Conservation (phyloP, 805 yeast genomes). For the Wickerhamiella spandovensis region DNA sequence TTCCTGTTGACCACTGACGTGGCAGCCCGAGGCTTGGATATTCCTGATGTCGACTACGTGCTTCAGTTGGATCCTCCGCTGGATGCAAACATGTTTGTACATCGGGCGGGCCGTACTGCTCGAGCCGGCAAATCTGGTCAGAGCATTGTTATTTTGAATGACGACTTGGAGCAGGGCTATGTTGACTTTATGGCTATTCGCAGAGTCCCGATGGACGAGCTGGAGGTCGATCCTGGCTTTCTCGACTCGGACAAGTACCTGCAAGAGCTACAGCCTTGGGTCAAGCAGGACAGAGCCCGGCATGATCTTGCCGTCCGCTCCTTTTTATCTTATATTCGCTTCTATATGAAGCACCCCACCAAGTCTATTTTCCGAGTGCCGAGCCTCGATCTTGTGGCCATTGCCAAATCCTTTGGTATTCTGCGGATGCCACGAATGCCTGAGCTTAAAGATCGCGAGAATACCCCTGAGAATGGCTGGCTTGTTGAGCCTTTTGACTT, state of each 20-base stretch:
- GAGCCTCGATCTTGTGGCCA: constrained; percentile 53
- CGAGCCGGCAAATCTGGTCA: constrained; percentile 76
- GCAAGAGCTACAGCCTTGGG: constrained; percentile 35
- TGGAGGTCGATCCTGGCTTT: constrained; percentile 1
- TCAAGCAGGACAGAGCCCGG: constrained; percentile 58
- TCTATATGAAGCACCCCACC: constrained; percentile 80
- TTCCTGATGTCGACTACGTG: constrained; percentile 87
- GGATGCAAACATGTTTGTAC: constrained; percentile 82
- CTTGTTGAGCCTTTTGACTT: constrained; percentile 48
- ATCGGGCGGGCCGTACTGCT: constrained; percentile 92
- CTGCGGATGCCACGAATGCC: constrained; percentile 90
- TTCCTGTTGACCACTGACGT: constrained; percentile 88
- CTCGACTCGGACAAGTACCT: constrained; percentile 3
- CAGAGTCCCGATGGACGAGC: constrained; percentile 36
- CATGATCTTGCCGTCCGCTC: constrained; percentile 73
- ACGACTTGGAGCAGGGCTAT: constrained; percentile 70
- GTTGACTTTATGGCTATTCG: constrained; percentile 69
- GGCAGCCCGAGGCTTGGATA: constrained; percentile 95
- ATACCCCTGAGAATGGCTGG: constrained; percentile 66
- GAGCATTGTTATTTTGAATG: constrained; percentile 60
- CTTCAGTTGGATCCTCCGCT: constrained; percentile 93
- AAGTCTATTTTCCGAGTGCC: constrained; percentile 71
- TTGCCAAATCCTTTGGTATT: constrained; percentile 69
- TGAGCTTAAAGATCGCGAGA: constrained; percentile 43
- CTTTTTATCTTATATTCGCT: constrained; percentile 69